phyloP scores from a whole-genome alignment of 75 land plant genomes.

The Sequoia sempervirens region DNA sequence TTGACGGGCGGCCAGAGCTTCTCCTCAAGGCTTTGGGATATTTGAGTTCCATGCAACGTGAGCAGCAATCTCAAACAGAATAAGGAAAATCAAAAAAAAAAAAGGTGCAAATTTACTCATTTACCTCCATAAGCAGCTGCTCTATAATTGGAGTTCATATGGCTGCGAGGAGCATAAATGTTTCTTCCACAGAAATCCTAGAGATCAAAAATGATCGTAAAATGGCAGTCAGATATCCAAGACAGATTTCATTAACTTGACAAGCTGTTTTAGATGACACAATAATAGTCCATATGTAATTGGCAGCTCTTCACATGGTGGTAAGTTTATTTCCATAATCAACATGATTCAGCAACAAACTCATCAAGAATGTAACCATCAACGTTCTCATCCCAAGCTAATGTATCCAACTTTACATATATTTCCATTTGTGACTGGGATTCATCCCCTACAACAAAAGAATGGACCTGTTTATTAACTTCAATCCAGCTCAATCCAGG shows the following conservation, averaged over 20 bases:
- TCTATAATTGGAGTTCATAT: background rate
- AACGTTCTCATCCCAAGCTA: background rate
- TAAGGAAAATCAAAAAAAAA: no score
- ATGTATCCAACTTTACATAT: background rate
- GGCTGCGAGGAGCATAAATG: background rate
- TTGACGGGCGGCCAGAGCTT: background rate
- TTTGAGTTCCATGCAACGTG: background rate
- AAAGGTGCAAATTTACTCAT: background rate
- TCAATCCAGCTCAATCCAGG: constrained; percentile 7
- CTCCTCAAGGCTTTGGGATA: background rate
- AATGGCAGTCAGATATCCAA: background rate
- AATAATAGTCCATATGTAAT: background rate
- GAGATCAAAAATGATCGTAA: background rate
- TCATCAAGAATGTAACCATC: background rate
- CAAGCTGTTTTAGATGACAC: background rate
- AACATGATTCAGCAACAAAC: background rate
- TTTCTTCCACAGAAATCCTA: background rate
- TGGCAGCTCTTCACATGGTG: background rate
- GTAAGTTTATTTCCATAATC: background rate
- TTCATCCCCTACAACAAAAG: background rate
- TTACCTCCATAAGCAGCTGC: background rate
- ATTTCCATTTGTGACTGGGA: background rate
- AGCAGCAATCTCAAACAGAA: background rate
- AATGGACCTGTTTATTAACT: constrained; percentile 10
- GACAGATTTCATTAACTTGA: background rate